Evolutionary conservation across 2,329 filamentous ascomycete genomes (phyloP), one percentile per base, ranked within the genome.

Genomic region (Cladosporium sp.): DNA sequence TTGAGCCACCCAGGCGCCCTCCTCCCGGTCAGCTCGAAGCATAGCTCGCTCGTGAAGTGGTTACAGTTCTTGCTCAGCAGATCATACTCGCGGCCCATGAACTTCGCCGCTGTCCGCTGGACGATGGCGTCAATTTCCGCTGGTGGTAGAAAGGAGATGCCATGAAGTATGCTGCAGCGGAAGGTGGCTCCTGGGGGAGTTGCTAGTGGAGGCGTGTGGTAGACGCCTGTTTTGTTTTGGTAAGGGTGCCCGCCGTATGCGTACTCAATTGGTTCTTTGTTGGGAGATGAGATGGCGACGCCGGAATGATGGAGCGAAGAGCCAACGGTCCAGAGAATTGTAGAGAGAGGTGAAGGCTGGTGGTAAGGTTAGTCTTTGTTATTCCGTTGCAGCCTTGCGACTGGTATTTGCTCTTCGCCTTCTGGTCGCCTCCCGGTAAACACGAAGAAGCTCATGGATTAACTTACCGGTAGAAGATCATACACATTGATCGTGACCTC

Each of bases 31-130:
- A 96, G 83, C 70, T 86, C 86, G 75, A 89, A 83, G 77, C 90
- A 93, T 21, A 96, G 84, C 72, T 90, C 87, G 23, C 87, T 88
- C 2, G 91, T 94, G 76, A 96, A 96, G 76, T 96, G 92, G 76
- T 96, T 96, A 84, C 92, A 96, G 77, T 96, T 96, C 71, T 88
- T 88, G 23, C 89, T 92, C 53, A 96, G 83, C 16, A 96, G 85
- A 73, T 95, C 94, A 78, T 96, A 95, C 16, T 85, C 85, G 0
- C 88, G 88, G 26, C 92, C 92, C 65, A 88, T 84, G 72, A 95
- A 96, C 70, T 89, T 84, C 49, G 89, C 85, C 1, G 89, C 91
- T 69, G 79, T 78, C 67, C 81, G 82, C 71, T 85, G 86, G 53
- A 96, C 85, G 48, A 91, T 89, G 16, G 81, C 75, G 61, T 92